phyloP scores from a whole-genome alignment of 306 rosid genomes.

The Quercus wislizeni region DNA sequence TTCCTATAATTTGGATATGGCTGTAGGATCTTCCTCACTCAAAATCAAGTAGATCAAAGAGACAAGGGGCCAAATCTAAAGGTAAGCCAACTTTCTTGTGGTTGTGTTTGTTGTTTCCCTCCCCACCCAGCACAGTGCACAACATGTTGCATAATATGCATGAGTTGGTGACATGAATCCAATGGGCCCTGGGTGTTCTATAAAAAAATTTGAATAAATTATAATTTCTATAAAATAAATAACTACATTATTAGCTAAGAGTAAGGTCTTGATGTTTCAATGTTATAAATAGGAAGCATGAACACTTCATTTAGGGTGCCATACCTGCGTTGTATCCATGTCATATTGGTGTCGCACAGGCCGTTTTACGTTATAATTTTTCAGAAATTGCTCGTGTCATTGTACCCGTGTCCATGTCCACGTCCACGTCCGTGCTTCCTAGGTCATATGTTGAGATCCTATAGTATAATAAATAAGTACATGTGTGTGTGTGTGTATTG shows the following conservation, averaged over 20 bases:
- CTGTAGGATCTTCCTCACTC: slow-evolving; percentile 43
- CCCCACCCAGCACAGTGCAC: not conserved
- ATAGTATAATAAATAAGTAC: not conserved
- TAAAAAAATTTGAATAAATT: not conserved
- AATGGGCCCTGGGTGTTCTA: not conserved
- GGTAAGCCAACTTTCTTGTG: slow-evolving; percentile 39
- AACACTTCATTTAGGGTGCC: too few relatives aligned
- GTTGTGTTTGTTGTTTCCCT: not conserved
- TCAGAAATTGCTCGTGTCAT: too few relatives aligned
- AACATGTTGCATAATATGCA: not conserved
- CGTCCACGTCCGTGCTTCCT: too few relatives aligned
- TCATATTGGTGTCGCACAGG: accelerated
- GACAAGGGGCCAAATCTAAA: slow-evolving; percentile 29
- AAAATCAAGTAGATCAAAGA: slow-evolving; percentile 29
- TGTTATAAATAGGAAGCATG: too few relatives aligned
- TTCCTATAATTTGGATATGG: slow-evolving; percentile 11
- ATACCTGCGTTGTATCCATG: too few relatives aligned
- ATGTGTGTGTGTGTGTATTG: not conserved
- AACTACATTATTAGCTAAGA: not conserved
- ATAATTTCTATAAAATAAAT: not conserved
- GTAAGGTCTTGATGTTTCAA: not conserved
- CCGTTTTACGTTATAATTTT: too few relatives aligned
- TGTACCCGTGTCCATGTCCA: accelerated
- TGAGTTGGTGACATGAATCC: not conserved
- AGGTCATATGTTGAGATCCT: not conserved